A percentile compares a stretch with the other conserved stretches of the same genome.
phyloP scores from a whole-genome alignment of 257 asterid genomes.

The Buddleja alternifolia region DNA sequence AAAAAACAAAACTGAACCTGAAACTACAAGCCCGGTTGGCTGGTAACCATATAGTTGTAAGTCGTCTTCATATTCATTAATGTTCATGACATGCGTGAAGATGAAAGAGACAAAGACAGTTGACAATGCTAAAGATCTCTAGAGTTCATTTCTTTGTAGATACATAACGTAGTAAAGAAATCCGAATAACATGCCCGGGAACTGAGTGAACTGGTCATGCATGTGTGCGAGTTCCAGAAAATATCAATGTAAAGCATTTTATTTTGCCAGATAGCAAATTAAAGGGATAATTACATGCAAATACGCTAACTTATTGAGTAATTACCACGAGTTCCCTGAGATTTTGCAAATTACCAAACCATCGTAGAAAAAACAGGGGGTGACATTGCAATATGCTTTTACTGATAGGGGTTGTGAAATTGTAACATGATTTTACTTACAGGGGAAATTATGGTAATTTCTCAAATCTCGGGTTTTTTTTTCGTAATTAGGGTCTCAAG shows the following conservation, averaged over 20 bases:
- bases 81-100: constrained; percentile 7
- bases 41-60: neutral
- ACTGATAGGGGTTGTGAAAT: too few relatives aligned
- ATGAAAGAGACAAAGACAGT: neutral
- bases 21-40: neutral
- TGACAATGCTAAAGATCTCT: neutral
- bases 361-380: neutral
- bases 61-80: neutral
- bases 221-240: neutral
- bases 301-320: too few relatives aligned
- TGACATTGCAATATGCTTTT: too few relatives aligned
- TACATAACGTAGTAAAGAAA: neutral
- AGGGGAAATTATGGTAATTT: too few relatives aligned
- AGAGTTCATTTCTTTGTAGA: neutral
- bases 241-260: neutral
- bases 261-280: constrained; percentile 4
- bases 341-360: neutral
- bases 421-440: too few relatives aligned
- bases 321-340: too few relatives aligned
- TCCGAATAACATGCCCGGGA: neutral
- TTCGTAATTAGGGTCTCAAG: too few relatives aligned
- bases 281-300: too few relatives aligned
- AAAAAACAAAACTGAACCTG: neutral
- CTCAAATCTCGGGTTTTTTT: too few relatives aligned
- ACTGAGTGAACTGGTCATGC: neutral